Evolutionary conservation across 345 rosid species (phyloP).

Genomic region (Eucalyptus virginea): DNA sequence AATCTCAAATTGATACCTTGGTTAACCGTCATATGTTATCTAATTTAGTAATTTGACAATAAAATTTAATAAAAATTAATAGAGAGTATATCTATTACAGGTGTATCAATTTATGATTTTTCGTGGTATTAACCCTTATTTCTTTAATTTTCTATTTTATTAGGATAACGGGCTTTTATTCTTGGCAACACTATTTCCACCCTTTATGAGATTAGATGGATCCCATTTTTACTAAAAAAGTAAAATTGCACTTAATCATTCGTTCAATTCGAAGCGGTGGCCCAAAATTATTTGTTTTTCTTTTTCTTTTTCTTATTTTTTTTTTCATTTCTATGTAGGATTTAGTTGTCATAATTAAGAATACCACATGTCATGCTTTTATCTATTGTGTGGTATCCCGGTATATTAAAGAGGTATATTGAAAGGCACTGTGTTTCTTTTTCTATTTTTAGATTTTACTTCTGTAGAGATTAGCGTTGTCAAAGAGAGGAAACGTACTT

Average conservation of each 20-base stretch:
- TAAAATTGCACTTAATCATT: neutral
- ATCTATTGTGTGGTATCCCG: neutral
- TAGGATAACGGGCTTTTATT: neutral
- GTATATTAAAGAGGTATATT: neutral
- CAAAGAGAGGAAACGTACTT: neutral
- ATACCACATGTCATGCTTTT: neutral
- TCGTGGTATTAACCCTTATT: fast-evolving
- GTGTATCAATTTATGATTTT: too few relatives aligned
- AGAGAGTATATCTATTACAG: fast-evolving
- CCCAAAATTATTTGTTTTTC: neutral
- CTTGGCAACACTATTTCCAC: neutral
- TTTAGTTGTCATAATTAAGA: neutral
- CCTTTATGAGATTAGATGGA: neutral
- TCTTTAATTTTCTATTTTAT: neutral
- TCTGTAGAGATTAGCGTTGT: neutral
- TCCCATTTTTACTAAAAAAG: neutral
- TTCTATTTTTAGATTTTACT: neutral
- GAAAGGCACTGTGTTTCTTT: neutral
- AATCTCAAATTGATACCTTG: fast-evolving
- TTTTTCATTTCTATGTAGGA: neutral
- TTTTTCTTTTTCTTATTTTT: too few relatives aligned
- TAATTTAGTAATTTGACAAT: too few relatives aligned
- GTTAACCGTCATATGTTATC: fast-evolving
- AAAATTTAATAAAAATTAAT: too few relatives aligned
- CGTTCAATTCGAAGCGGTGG: neutral